A percentile compares a stretch with the other conserved stretches of the same genome.
These are phyloP conservation scores for Linnemannia exigua DNA, from an alignment of 192 early-diverging fungal species.

Conservation along the genomic window DNA sequence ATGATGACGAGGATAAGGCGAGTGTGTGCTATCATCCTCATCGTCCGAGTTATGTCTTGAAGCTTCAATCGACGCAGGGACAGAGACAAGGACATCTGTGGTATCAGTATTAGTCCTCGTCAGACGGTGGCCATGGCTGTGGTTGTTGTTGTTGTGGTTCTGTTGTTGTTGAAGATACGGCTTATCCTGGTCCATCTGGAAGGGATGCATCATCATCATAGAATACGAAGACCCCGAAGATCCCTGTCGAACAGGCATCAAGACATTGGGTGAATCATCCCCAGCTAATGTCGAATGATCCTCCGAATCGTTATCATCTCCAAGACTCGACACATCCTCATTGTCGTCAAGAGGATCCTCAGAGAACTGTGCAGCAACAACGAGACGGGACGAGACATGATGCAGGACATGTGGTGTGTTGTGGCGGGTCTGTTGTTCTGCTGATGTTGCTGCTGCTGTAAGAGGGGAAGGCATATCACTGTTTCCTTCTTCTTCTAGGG, in stretches of 20 bases:
- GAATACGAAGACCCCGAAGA: conserved; percentile 1
- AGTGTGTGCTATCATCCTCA: conserved; percentile 10
- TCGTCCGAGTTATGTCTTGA: conserved; percentile 33
- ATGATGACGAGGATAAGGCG: neutral
- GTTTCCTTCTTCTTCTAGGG: conserved; percentile 23
- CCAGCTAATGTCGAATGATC: neutral
- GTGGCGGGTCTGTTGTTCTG: conserved; percentile 2
- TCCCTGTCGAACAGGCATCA: neutral
- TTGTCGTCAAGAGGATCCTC: conserved; percentile 17
- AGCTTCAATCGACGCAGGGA: conserved; percentile 21
- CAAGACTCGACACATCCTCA: conserved; percentile 28
- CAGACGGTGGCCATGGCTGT: neutral
- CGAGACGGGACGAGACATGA: conserved; percentile 2
- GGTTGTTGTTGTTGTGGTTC: neutral
- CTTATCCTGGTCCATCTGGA: neutral
- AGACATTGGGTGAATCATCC: neutral
- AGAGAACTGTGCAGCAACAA: conserved; percentile 13
- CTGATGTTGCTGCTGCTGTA: neutral
- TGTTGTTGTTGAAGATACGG: neutral
- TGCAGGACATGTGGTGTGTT: neutral
- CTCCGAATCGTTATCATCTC: conserved; percentile 1
- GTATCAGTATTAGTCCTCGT: conserved; percentile 28
- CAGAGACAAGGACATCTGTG: conserved; percentile 31
- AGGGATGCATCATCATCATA: neutral
- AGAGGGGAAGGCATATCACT: conserved; percentile 16